These are phyloP conservation scores for Murraya paniculata DNA, from an alignment of 345 rosid genomes.

Conservation along the genomic window DNA sequence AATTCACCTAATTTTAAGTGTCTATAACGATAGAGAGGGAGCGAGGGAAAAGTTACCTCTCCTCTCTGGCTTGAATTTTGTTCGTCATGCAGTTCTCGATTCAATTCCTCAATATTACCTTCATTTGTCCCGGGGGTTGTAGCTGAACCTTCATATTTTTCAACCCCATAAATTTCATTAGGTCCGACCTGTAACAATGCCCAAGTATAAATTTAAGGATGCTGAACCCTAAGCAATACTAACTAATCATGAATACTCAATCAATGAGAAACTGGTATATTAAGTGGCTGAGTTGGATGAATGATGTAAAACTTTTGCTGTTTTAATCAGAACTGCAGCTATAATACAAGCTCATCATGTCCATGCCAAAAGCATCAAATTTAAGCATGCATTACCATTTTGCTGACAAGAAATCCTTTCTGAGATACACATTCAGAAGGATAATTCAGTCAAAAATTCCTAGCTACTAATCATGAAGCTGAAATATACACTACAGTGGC, in stretches of 20 bases:
- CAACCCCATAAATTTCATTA: conserved; percentile 58
- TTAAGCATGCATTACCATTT: not conserved
- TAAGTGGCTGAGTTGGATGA: not conserved
- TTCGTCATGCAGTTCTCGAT: conserved; percentile 39
- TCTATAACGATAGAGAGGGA: not conserved
- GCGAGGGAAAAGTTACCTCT: conserved; percentile 42
- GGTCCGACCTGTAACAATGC: conserved; percentile 71
- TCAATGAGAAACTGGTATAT: not conserved
- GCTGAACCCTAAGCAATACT: not conserved
- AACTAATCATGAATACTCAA: not conserved
- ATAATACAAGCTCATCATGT: not conserved
- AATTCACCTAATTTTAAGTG: not conserved
- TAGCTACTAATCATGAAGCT: not conserved
- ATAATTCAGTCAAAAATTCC: not conserved
- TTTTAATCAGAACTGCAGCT: not conserved
- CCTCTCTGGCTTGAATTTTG: conserved; percentile 37
- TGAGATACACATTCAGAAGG: not conserved
- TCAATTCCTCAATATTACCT: conserved; percentile 43
- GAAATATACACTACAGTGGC: not conserved
- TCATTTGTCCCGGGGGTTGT: conserved; percentile 33
- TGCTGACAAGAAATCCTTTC: not conserved
- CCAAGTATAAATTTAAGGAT: conserved; percentile 11
- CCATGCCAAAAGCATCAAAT: not conserved
- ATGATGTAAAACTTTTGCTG: not conserved
- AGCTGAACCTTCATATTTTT: conserved; percentile 53